A percentile compares a stretch with the other conserved stretches of the same genome.
Conservation (phyloP, 495 filamentous ascomycete genomes). For the Lasiosphaeria hispida region DNA sequence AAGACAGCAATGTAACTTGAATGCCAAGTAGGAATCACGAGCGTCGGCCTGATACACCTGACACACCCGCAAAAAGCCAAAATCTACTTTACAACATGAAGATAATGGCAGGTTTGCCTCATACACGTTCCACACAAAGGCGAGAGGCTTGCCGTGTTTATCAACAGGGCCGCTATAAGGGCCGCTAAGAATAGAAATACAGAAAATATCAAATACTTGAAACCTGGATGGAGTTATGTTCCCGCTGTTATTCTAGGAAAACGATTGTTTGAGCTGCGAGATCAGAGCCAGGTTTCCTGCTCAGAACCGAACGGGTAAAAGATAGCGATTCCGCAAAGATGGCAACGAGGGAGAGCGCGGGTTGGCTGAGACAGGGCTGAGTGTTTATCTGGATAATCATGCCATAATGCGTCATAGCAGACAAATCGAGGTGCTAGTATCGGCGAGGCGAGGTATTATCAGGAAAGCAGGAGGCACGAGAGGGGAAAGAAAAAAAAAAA, state of each 20-base stretch:
- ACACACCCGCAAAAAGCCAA: too few relatives aligned
- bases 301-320: slow-evolving; percentile 4
- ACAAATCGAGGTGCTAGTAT: background rate
- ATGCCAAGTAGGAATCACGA: too few relatives aligned
- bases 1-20: too few relatives aligned
- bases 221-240: slow-evolving; percentile 4
- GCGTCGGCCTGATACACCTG: too few relatives aligned
- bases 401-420: slow-evolving; percentile 12
- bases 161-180: background rate
- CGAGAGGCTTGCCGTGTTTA: background rate
- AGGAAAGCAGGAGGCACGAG: slow-evolving; percentile 2
- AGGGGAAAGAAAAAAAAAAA: slow-evolving; percentile 1
- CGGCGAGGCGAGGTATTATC: background rate
- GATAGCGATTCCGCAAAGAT: background rate
- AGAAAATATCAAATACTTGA: slow-evolving; percentile 7
- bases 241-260: slow-evolving; percentile 11
- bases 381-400: slow-evolving; percentile 12
- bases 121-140: background rate
- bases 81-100: too few relatives aligned
- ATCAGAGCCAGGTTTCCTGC: slow-evolving; percentile 3
- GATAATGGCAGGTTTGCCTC: background rate
- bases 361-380: slow-evolving; percentile 14
- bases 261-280: background rate
- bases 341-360: background rate
- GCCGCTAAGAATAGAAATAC: slow-evolving; percentile 10